Conservation (phyloP, 1,139 yeast species). For the Magnusiomyces sp. region DNA sequence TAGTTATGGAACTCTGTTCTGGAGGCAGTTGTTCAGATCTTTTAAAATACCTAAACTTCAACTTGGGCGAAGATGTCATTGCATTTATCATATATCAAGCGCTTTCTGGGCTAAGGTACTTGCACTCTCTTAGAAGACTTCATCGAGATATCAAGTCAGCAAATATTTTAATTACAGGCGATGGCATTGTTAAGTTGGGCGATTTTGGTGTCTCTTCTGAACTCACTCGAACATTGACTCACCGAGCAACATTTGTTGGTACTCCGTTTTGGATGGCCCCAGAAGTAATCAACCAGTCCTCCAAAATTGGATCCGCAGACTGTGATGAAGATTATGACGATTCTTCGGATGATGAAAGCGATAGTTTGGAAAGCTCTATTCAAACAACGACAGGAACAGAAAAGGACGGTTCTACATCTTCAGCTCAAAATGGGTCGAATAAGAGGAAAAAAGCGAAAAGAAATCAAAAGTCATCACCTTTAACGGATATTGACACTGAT, state of each 20-base stretch:
- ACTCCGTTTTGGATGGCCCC: slow-evolving; percentile 99
- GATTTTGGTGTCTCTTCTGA: slow-evolving; percentile 96
- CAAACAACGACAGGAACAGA: not conserved
- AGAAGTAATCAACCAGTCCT: slow-evolving; percentile 43
- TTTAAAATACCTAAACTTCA: slow-evolving; percentile 9
- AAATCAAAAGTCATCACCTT: too few species aligned
- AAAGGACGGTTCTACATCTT: not conserved
- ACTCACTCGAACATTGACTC: slow-evolving; percentile 65
- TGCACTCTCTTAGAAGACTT: slow-evolving; percentile 71
- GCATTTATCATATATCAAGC: slow-evolving; percentile 38
- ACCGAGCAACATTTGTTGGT: slow-evolving; percentile 87
- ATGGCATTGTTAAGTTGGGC: slow-evolving; percentile 81
- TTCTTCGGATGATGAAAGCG: not conserved
- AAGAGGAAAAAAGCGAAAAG: too few species aligned
- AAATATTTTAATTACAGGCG: slow-evolving; percentile 56
- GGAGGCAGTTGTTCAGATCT: slow-evolving; percentile 86
- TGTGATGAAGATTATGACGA: not conserved
- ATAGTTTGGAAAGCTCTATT: not conserved
- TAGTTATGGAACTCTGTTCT: slow-evolving; percentile 88
- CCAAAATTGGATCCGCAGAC: not conserved
- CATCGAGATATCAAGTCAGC: slow-evolving; percentile 87
- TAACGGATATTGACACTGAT: too few species aligned
- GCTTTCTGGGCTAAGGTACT: slow-evolving; percentile 57
- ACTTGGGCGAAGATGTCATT: slow-evolving; percentile 11
- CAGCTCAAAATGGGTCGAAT: not conserved